Conservation (phyloP, 768 basidiomycete genomes). For the Russula sp. region DNA sequence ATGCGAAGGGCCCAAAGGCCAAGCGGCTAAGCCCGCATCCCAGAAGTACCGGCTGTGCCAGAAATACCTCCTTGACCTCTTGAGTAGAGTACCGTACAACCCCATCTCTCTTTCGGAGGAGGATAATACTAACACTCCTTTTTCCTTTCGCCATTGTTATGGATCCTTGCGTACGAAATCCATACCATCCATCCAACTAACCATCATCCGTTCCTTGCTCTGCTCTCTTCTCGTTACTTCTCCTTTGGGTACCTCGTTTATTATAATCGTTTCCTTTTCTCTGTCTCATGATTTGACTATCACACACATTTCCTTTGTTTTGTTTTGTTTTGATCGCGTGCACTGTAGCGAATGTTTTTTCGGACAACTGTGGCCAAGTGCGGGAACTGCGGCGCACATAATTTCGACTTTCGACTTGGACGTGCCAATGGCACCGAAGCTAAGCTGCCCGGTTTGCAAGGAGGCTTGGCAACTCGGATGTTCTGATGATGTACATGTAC, state of each 20-base stretch:
- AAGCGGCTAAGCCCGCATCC: conserved; percentile 34
- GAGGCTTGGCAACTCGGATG: no score
- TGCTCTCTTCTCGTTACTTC: background rate
- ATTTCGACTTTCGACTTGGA: no score
- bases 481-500: no score
- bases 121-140: no score
- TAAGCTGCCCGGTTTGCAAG: no score
- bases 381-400: background rate
- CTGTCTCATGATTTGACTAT: conserved; percentile 12
- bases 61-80: conserved; percentile 24
- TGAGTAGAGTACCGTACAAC: background rate
- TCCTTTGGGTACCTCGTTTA: background rate
- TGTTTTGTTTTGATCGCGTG: background rate
- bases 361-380: conserved; percentile 7
- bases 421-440: no score
- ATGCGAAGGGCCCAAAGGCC: conserved; percentile 59
- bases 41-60: conserved; percentile 37
- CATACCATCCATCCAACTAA: conserved; percentile 29
- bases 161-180: conserved; percentile 35
- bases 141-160: conserved; percentile 19
- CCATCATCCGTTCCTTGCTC: background rate
- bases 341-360: conserved; percentile 10
- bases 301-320: background rate
- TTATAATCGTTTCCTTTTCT: conserved; percentile 3
- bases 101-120: background rate